phyloP scores from a whole-genome alignment of 139 green algal species.

The Chlorella sp. region DNA sequence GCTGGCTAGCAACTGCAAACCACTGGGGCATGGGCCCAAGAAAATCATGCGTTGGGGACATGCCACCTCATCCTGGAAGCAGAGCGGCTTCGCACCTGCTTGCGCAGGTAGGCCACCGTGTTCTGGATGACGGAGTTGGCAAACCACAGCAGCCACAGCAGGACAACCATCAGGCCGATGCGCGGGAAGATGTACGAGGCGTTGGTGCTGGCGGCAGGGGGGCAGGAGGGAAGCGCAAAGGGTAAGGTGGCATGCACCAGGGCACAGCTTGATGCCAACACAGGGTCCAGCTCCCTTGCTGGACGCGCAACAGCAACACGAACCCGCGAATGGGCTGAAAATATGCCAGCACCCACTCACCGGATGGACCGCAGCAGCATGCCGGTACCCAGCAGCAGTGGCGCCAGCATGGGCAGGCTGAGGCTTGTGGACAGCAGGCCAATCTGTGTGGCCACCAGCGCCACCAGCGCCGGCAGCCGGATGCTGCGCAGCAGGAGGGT shows the following conservation, averaged over 20 bases:
- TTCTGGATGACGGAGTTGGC: constrained; percentile 76
- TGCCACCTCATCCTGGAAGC: too few species aligned
- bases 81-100: constrained; percentile 39
- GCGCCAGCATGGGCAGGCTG: constrained; percentile 84
- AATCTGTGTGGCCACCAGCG: constrained; percentile 65
- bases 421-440: constrained; percentile 67
- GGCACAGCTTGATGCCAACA: too few species aligned
- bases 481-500: constrained; percentile 44
- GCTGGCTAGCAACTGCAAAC: too few species aligned
- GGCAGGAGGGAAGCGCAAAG: too few species aligned
- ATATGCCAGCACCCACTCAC: too few species aligned
- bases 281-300: too few species aligned
- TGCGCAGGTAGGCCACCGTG: constrained; percentile 65
- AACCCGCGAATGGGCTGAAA: too few species aligned
- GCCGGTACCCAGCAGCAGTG: constrained; percentile 82
- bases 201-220: constrained; percentile 46
- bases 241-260: too few species aligned
- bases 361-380: constrained; percentile 81
- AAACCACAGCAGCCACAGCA: constrained; percentile 87
- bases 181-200: constrained; percentile 79
- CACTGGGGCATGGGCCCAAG: too few species aligned
- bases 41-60: too few species aligned
- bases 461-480: constrained; percentile 67
- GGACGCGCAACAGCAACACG: too few species aligned
- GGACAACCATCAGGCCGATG: constrained; percentile 70